A percentile compares a stretch with the other conserved stretches of the same genome.
These are phyloP conservation scores for Atractiella rhizophila DNA, from an alignment of 768 basidiomycete species.

Conservation along the genomic window DNA sequence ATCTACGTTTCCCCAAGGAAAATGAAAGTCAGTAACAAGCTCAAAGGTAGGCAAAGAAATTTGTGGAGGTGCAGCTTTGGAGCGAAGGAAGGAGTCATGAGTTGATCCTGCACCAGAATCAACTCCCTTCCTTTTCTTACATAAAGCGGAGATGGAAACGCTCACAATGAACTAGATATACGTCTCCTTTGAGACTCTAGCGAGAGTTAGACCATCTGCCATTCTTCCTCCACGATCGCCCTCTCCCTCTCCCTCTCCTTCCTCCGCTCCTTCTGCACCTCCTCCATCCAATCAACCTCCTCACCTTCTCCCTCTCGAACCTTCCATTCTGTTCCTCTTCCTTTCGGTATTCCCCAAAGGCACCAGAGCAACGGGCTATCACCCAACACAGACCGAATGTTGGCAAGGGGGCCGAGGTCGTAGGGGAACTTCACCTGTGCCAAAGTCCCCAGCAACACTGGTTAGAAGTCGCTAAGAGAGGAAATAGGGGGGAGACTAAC, in stretches of 20 bases:
- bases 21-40: neutral
- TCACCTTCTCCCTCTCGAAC: constrained; percentile 29
- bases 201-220: constrained; percentile 7
- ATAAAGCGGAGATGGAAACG: constrained; percentile 48
- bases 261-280: neutral
- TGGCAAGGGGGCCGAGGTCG: constrained; percentile 47
- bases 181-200: constrained; percentile 26
- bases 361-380: constrained; percentile 54
- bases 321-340: constrained; percentile 52
- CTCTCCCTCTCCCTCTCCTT: constrained; percentile 9
- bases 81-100: neutral
- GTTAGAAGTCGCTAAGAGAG: neutral
- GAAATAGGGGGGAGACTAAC: neutral
- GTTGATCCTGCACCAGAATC: constrained; percentile 13
- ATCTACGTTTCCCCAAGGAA: neutral
- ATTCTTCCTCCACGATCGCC: constrained; percentile 19
- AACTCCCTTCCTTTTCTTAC: constrained; percentile 20
- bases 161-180: constrained; percentile 37
- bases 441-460: neutral
- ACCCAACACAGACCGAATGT: constrained; percentile 56
- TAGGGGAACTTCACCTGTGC: constrained; percentile 72
- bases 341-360: constrained; percentile 41
- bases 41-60: constrained; percentile 1
- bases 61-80: neutral
- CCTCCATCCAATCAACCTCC: neutral